A percentile compares a stretch with the other conserved stretches of the same genome.
These are phyloP conservation scores for Xerocomellus dryophilus DNA, from an alignment of 768 basidiomycete species.

Conservation along the genomic window DNA sequence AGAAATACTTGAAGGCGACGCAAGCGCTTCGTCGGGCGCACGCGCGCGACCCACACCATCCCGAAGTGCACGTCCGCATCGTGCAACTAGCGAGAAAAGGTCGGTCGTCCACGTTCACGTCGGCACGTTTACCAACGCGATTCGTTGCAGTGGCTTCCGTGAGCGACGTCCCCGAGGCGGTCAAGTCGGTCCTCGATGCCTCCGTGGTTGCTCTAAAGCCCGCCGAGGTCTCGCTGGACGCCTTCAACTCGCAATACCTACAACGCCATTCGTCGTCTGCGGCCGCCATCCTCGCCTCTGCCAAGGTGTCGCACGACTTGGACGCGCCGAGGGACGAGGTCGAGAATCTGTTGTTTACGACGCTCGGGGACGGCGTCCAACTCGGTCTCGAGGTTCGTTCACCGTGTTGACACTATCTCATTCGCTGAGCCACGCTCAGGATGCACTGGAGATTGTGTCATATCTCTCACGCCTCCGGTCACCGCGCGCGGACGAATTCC, in stretches of 20 bases:
- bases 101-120: slow-evolving; percentile 26
- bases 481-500: slow-evolving; percentile 58
- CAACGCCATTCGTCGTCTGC: slow-evolving; percentile 55
- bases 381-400: slow-evolving; percentile 48
- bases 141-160: slow-evolving; percentile 46
- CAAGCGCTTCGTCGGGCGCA: slow-evolving; percentile 61
- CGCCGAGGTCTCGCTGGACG: slow-evolving; percentile 53
- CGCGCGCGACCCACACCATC: slow-evolving; percentile 49
- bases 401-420: not conserved
- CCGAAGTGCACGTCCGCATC: slow-evolving; percentile 70
- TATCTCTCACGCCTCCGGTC: slow-evolving; percentile 54
- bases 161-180: slow-evolving; percentile 42
- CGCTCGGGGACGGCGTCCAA: slow-evolving; percentile 41
- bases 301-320: slow-evolving; percentile 51
- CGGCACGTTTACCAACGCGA: not conserved
- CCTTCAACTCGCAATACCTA: slow-evolving; percentile 73
- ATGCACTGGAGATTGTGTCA: slow-evolving; percentile 44
- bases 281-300: slow-evolving; percentile 57
- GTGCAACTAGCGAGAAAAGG: slow-evolving; percentile 59
- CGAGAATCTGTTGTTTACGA: slow-evolving; percentile 53
- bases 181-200: slow-evolving; percentile 50
- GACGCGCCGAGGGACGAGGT: slow-evolving; percentile 54
- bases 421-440: slow-evolving; percentile 36
- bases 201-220: slow-evolving; percentile 53
- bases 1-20: slow-evolving; percentile 76